Percentiles rank a stretch among this genome's conserved stretches.
These are phyloP conservation scores for Dictyostelium firmibasis DNA, from an alignment of 78 protist genomes.

Conservation along the genomic window DNA sequence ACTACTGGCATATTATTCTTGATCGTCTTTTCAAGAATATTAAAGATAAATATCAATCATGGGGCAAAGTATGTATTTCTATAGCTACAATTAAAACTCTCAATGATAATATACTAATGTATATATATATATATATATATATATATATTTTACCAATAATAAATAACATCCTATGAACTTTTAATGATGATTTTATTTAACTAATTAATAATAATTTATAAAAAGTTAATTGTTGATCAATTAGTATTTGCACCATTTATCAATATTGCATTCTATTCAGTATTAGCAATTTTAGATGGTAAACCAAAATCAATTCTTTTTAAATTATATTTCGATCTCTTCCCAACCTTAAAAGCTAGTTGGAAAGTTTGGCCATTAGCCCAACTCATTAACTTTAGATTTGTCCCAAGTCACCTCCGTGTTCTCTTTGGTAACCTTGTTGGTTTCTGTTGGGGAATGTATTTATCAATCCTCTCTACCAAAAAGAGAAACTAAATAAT, in stretches of 20 bases:
- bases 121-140: too few relatives aligned
- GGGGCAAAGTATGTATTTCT: slow-evolving; percentile 44
- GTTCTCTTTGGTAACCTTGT: slow-evolving; percentile 70
- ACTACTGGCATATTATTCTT: slow-evolving; percentile 66
- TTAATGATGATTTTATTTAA: background rate
- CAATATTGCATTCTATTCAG: slow-evolving; percentile 63
- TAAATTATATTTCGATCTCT: slow-evolving; percentile 65
- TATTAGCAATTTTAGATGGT: slow-evolving; percentile 44
- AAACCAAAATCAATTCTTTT: slow-evolving; percentile 70
- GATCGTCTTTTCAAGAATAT: slow-evolving; percentile 54
- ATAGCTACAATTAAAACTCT: background rate
- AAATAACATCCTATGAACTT: too few relatives aligned
- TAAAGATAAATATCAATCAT: slow-evolving; percentile 23
- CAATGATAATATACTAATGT: background rate
- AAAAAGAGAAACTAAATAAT: slow-evolving; percentile 39
- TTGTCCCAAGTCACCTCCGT: slow-evolving; percentile 73
- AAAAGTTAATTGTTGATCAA: slow-evolving; percentile 58
- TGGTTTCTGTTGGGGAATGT: slow-evolving; percentile 69
- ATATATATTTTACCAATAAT: too few relatives aligned
- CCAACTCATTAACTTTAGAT: slow-evolving; percentile 57
- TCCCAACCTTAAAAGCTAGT: slow-evolving; percentile 65
- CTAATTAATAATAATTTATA: background rate
- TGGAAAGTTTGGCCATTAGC: slow-evolving; percentile 81
- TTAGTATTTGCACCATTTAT: slow-evolving; percentile 74
- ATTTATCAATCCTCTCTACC: slow-evolving; percentile 4